These are phyloP conservation scores for Cinchona pubescens DNA, from an alignment of 257 asterid genomes.

Conservation along the genomic window DNA sequence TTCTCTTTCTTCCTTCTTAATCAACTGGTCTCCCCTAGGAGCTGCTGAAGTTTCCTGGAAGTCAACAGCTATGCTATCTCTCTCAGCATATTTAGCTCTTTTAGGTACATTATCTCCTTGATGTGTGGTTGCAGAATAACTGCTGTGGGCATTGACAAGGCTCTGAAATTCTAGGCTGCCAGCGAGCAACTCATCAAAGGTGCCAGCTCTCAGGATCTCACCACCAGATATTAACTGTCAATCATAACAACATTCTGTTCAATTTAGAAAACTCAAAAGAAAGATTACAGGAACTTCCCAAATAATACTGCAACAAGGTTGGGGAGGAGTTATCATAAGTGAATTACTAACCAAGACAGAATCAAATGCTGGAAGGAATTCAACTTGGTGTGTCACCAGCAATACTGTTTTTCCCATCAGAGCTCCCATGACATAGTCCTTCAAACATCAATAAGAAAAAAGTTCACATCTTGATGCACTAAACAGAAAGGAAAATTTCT, in stretches of 20 bases:
- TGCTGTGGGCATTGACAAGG: slow-evolving; percentile 60
- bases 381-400: slow-evolving; percentile 44
- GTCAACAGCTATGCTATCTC: not conserved
- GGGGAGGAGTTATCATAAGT: not conserved
- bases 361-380: slow-evolving; percentile 38
- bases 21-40: slow-evolving; percentile 32
- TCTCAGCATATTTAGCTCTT: slow-evolving; percentile 24
- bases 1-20: slow-evolving; percentile 44
- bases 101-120: not conserved
- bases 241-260: not conserved
- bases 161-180: slow-evolving; percentile 63
- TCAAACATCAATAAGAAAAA: not conserved
- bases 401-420: slow-evolving; percentile 29
- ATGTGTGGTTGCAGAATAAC: not conserved
- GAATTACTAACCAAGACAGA: slow-evolving; percentile 31
- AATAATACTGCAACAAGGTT: too few relatives aligned
- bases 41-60: slow-evolving; percentile 29
- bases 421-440: slow-evolving; percentile 34
- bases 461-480: too few relatives aligned
- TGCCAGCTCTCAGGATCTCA: slow-evolving; percentile 53
- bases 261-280: not conserved
- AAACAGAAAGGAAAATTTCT: too few relatives aligned
- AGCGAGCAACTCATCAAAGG: slow-evolving; percentile 49
- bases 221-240: slow-evolving; percentile 71
- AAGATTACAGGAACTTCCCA: too few relatives aligned